phyloP scores from a whole-genome alignment of 805 yeast species.

The Wickerhamiella hasegawae region DNA sequence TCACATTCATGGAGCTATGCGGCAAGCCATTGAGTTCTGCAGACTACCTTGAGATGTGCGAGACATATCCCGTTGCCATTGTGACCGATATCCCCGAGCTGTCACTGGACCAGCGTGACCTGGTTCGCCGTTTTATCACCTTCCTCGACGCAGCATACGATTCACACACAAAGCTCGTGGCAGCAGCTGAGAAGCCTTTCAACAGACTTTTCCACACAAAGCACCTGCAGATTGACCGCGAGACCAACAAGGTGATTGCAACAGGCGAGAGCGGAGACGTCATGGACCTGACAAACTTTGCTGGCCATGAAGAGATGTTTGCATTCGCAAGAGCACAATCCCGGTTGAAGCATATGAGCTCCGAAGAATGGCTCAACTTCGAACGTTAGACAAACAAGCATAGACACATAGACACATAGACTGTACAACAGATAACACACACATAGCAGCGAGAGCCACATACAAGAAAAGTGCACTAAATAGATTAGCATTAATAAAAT shows the following conservation, averaged over 20 bases:
- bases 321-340: slow-evolving; percentile 93
- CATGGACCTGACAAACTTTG: slow-evolving; percentile 37
- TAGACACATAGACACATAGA: no score
- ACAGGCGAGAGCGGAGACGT: slow-evolving; percentile 33
- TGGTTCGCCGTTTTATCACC: slow-evolving; percentile 81
- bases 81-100: slow-evolving; percentile 85
- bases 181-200: slow-evolving; percentile 77
- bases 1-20: slow-evolving; percentile 73
- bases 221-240: slow-evolving; percentile 29
- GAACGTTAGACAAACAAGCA: not conserved
- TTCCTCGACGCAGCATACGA: slow-evolving; percentile 94
- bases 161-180: slow-evolving; percentile 72
- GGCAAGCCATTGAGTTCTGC: slow-evolving; percentile 86
- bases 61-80: slow-evolving; percentile 59
- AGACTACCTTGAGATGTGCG: slow-evolving; percentile 75
- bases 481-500: not conserved
- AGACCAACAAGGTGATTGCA: slow-evolving; percentile 13
- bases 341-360: slow-evolving; percentile 84
- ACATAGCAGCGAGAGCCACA: not conserved
- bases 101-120: slow-evolving; percentile 62
- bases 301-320: slow-evolving; percentile 85
- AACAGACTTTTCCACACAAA: slow-evolving; percentile 69
- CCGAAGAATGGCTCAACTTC: slow-evolving; percentile 55
- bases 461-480: not conserved
- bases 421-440: no score